These are phyloP conservation scores for Zarea fungicola DNA, from an alignment of 2,329 filamentous ascomycete genomes.

Conservation along the genomic window DNA sequence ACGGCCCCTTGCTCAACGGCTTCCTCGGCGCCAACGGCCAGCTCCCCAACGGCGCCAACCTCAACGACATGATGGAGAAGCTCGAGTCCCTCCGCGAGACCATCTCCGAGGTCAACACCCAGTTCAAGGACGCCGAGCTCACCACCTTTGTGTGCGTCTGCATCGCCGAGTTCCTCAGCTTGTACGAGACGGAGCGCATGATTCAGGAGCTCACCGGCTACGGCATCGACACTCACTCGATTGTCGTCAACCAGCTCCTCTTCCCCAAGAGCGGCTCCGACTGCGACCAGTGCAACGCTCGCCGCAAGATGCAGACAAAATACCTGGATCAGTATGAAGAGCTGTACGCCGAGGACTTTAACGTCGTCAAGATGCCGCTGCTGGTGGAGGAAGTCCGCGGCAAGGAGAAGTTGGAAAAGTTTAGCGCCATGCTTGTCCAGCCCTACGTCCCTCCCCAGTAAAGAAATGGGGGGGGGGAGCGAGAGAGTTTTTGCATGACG, in stretches of 20 bases:
- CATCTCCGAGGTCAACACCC: constrained; percentile 90
- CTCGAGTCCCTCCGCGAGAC: constrained; percentile 90
- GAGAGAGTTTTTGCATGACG: not conserved
- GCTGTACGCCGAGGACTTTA: constrained; percentile 91
- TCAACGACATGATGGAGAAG: constrained; percentile 89
- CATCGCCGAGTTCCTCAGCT: constrained; percentile 91
- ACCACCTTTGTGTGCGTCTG: constrained; percentile 98
- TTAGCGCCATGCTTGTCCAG: constrained; percentile 76
- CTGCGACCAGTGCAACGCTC: constrained; percentile 92
- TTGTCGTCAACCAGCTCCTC: constrained; percentile 95
- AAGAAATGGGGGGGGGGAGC: not conserved
- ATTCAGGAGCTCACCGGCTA: constrained; percentile 95
- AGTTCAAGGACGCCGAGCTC: constrained; percentile 94
- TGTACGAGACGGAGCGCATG: constrained; percentile 99
- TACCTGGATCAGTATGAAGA: constrained; percentile 98
- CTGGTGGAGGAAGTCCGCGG: constrained; percentile 93
- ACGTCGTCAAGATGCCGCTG: constrained; percentile 97
- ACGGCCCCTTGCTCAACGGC: constrained; percentile 91
- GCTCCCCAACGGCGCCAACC: constrained; percentile 86
- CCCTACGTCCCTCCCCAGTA: constrained; percentile 65
- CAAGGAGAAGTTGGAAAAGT: constrained; percentile 88
- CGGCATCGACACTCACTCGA: constrained; percentile 91
- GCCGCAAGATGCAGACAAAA: constrained; percentile 98
- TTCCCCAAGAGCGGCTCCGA: constrained; percentile 81
- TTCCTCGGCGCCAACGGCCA: constrained; percentile 72